phyloP scores from a whole-genome alignment of 257 asterid species.

The Solanum sparsipilum region DNA sequence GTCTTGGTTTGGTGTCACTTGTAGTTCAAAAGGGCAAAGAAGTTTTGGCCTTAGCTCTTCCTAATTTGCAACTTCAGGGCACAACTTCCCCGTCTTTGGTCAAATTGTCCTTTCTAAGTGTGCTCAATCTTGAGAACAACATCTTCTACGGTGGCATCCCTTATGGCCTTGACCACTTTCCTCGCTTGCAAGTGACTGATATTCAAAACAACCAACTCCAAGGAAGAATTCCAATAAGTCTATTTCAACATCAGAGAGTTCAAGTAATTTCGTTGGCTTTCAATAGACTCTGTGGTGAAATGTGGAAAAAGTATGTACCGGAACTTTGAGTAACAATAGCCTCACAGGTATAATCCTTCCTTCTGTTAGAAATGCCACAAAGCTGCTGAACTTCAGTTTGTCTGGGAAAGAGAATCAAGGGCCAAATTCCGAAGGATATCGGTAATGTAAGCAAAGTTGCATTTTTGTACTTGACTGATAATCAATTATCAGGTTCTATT shows the following conservation, averaged over 20 bases:
- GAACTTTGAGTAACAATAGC: background rate
- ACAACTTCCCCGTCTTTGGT: conserved; percentile 12
- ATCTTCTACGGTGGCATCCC: background rate
- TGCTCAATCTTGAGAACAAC: conserved; percentile 10
- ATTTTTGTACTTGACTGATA: background rate
- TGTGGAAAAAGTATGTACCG: background rate
- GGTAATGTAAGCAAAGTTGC: background rate
- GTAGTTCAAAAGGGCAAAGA: background rate
- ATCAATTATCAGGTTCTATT: background rate
- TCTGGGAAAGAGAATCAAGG: background rate
- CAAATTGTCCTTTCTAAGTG: conserved; percentile 20
- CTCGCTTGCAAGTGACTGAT: background rate
- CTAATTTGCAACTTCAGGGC: too few species aligned
- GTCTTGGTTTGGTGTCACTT: conserved; percentile 22
- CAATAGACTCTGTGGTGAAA: background rate
- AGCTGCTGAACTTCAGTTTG: background rate
- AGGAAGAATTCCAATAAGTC: background rate
- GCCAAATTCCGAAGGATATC: background rate
- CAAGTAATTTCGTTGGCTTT: conserved; percentile 3
- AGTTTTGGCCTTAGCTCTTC: conserved; percentile 11
- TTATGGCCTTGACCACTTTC: background rate
- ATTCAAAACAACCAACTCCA: background rate
- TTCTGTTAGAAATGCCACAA: background rate
- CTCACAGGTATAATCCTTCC: background rate
- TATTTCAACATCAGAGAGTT: background rate